Base-by-base conservation (phyloP, 176 grass and related monocot species). In the Bolboschoenus planiculmis region DNA sequence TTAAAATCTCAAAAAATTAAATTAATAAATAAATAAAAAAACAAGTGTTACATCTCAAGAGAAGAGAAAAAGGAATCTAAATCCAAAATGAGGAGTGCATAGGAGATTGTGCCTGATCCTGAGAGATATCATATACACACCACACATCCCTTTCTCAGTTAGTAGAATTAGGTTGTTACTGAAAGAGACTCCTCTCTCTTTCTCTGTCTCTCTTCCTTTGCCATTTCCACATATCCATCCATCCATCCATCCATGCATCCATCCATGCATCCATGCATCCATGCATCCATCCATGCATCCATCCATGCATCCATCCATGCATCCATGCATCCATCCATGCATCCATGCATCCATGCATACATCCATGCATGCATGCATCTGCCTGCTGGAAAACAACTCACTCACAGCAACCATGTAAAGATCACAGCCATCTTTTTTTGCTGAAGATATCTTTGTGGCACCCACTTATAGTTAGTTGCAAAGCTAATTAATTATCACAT, bases 21-120 rank as follows among this genome's bases (percentile, higher is more conserved):
- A 44, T 7, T 0, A 44, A 44, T 44, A 58, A 58, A 24, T 20
- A 24, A 58, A 58, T 24, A 10, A 58, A 5, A 58, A 58, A 59
- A 5, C 7, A 10, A 10, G 10, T n/a, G n/a, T n/a, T n/a, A n/a
- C n/a, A n/a, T n/a, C n/a, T n/a, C n/a, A n/a, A n/a, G n/a, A n/a
- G n/a, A n/a, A n/a, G n/a, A n/a, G n/a, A 57, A 21, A 57, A 21
- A 46, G 56, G 78, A 81, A 44, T 60, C 78, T 43, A 63, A 81
- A 63, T 81, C 57, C 18, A 39, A 65, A 82, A 81, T 64, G 21
- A 37, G 56, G 39, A 82, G 1, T 48, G 34, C 79, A 60, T 82
- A 46, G 79, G 59, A 82, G 57, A 82, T 82, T 44, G 57, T 44
- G 79, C 36, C 57, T 59, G 79, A 81, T 81, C 56, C 57, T 64